Conservation (phyloP, 2,329 filamentous ascomycete genomes). For the Cercospora sojina region DNA sequence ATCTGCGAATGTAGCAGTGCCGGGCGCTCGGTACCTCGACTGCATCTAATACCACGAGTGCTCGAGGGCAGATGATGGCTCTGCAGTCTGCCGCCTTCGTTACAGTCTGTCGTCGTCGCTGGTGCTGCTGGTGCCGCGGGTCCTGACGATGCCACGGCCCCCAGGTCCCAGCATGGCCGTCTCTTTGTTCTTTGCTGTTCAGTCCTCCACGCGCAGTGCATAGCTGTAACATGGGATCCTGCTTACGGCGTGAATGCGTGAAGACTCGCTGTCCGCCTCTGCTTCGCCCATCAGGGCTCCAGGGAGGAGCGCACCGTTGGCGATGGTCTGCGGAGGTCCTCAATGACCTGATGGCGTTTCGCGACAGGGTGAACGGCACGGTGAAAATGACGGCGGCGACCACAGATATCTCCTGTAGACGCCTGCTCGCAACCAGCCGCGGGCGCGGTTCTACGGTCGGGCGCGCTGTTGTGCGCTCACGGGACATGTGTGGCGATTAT, state of each 20-base stretch:
- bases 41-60: not conserved
- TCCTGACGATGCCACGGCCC: not conserved
- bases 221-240: not conserved
- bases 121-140: not conserved
- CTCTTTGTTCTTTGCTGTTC: not conserved
- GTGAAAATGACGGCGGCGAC: not conserved
- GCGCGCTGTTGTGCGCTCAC: not conserved
- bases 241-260: not conserved
- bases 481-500: not conserved
- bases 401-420: not conserved
- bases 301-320: not conserved
- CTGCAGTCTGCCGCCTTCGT: not conserved
- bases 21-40: not conserved
- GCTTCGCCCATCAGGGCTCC: not conserved
- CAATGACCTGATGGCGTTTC: not conserved
- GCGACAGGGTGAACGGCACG: not conserved
- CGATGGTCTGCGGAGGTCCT: not conserved
- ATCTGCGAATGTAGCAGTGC: not conserved
- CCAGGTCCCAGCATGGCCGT: not conserved
- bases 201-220: not conserved
- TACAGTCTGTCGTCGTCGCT: not conserved
- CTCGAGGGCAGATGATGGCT: not conserved
- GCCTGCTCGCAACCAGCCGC: not conserved
- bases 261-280: not conserved
- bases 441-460: not conserved